phyloP scores from a whole-genome alignment of 352 stramenopile species.

The Globisporangium apiculatum region DNA sequence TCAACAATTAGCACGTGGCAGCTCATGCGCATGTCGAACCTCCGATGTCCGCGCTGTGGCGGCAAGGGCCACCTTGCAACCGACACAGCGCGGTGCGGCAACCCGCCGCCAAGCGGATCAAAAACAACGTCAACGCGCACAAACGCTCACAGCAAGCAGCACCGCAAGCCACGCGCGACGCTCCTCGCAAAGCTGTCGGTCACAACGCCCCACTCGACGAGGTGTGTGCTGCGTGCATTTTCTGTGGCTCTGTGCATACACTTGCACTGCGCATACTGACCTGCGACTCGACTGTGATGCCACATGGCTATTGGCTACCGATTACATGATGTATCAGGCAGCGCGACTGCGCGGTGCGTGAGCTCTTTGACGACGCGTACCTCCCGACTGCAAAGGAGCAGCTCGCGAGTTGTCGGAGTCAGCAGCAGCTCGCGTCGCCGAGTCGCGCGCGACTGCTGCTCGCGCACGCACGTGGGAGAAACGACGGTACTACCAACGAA shows the following conservation, averaged over 20 bases:
- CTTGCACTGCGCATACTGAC: too few species aligned
- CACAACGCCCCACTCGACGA: neutral
- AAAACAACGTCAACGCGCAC: conserved; percentile 5
- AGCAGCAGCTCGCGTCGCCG: conserved; percentile 3
- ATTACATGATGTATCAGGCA: neutral
- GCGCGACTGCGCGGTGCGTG: conserved; percentile 20
- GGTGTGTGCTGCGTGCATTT: neutral
- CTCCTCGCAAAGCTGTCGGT: conserved; percentile 4
- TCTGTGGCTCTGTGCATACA: neutral
- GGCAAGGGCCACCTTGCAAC: conserved; percentile 40
- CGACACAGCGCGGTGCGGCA: conserved; percentile 38
- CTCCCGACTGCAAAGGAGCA: conserved; percentile 51
- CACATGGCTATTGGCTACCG: too few species aligned
- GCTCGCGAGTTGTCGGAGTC: conserved; percentile 28
- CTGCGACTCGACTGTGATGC: too few species aligned
- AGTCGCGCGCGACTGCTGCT: neutral
- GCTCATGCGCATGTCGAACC: conserved; percentile 69
- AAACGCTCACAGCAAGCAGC: conserved; percentile 5
- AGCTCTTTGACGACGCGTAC: conserved; percentile 58
- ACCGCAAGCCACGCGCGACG: neutral
- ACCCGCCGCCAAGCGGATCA: conserved; percentile 11
- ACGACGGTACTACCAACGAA: too few species aligned
- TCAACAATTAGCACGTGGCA: conserved; percentile 45
- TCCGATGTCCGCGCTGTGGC: conserved; percentile 52
- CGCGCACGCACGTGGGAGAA: neutral